Base-by-base conservation (phyloP, 257 asterid species). In the Linaria vulgaris region DNA sequence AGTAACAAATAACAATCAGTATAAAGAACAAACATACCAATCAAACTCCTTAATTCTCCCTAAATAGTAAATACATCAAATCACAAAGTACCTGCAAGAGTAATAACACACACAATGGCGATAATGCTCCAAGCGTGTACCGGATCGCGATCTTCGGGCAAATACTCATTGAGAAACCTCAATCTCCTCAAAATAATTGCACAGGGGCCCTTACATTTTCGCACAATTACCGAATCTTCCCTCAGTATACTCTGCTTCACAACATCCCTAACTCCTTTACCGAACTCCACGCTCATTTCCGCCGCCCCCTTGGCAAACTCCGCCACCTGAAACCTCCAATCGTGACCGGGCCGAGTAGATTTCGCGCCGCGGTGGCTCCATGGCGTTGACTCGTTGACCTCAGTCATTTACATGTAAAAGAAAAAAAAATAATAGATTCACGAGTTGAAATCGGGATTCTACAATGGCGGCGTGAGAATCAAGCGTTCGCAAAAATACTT, bases 61-160 rank as follows among this genome's bases (percentile, higher is more conserved):
- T 46, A 41, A 20, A n/a, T n/a, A n/a, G n/a, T n/a, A n/a, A n/a
- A n/a, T n/a, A n/a, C n/a, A n/a, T n/a, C n/a, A n/a, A 67, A 63
- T 47, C 10, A n/a, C 19, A 14, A 63, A 34, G 37, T 58, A 90
- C 97, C 97, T 46, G 89, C 76, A 62, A 87, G 79, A 17, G 88
- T 79, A 45, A 92, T 12, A 44, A 85, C 43, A 30, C 72, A 61
- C 56, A 92, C 95, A 21, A 74, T 74, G 51, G 78, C 66, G 37
- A 92, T 82, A n/a, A 90, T 87, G 47, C 74, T 73, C 99, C 97
- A 92, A 22, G 90, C 78, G 67, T 85, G 88, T 52, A 79, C 69
- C 20, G 99, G 99, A 84, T 94, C 99, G 27, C 99, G 99, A 87
- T 94, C 99, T 68, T 94, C 99, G 0, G 99, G 99, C 63, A 94